Percentiles rank a stretch among this genome's conserved stretches.
These are phyloP conservation scores for Bipolaris bicolor DNA, from an alignment of 2,329 filamentous ascomycete species.

Conservation along the genomic window DNA sequence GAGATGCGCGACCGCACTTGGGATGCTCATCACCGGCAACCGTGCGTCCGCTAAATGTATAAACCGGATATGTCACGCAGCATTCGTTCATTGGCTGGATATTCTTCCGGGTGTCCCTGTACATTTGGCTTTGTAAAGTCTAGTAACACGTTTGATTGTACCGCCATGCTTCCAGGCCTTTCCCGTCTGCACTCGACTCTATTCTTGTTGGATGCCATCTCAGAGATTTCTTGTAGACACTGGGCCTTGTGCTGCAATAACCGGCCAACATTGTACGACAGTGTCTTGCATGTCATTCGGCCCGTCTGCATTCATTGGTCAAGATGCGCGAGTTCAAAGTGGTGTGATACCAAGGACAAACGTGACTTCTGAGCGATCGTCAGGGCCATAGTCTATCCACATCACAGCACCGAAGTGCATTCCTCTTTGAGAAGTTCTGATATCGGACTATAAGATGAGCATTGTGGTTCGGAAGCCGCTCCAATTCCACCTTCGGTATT, in stretches of 20 bases:
- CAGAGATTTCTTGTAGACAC: neutral
- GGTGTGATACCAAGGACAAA: neutral
- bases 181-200: neutral
- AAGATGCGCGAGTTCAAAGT: neutral
- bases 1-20: neutral
- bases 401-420: neutral
- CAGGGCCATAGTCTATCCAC: neutral
- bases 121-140: neutral
- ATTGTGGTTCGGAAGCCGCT: neutral
- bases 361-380: neutral
- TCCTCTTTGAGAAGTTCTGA: neutral
- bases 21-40: neutral
- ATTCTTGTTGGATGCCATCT: neutral
- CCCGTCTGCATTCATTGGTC: constrained; percentile 2
- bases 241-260: neutral
- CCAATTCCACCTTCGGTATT: neutral
- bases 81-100: neutral
- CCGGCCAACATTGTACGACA: neutral
- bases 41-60: neutral
- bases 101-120: neutral
- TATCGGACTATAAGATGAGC: neutral
- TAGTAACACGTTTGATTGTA: neutral
- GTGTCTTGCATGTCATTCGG: constrained; percentile 2
- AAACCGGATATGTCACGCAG: neutral
- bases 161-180: neutral